Evolutionary conservation across 495 filamentous ascomycete genomes (phyloP), one percentile per base, ranked within the genome.

Genomic region (Penicillium soppii): DNA sequence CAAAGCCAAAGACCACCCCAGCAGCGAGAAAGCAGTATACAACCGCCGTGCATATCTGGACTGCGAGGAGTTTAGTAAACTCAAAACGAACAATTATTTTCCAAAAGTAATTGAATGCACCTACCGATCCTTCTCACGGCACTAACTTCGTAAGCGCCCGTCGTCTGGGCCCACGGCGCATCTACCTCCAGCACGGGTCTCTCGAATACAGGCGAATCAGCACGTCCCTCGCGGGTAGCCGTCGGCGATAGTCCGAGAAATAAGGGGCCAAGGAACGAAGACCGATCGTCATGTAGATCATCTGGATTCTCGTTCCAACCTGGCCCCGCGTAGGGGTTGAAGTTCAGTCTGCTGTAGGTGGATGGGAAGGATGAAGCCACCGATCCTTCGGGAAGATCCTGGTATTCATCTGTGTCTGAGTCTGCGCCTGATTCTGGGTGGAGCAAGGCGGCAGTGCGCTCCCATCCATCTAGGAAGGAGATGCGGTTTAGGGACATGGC

Each of bases 21-120:
- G 86, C 87, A 1, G 88, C 80, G 32, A 95, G 77, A 33, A 96
- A 82, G 69, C 90, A 96, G 66, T 90, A 92, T 1, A 91, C 56
- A 2, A 92, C 87, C 12, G 87, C 85, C 32, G 81, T 67, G 47
- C 50, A 61, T 0, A 75, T 66, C 57, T 77, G 74, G 21, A 53
- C 73, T 76, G 27, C 30, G 21, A 1, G 7, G 23, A 16, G 33
- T 63, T 17, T 61, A 27, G 25, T 27, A 43, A 40, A 13, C 12
- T 8, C 30, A 21, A 47, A n/a, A n/a, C n/a, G n/a, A n/a, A n/a
- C n/a, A n/a, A n/a, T n/a, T n/a, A n/a, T n/a, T n/a, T n/a, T n/a
- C n/a, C n/a, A n/a, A n/a, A n/a, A n/a, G n/a, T n/a, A n/a, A n/a
- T n/a, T n/a, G n/a, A n/a, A 25, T 26, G 17, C 42, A 63, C 82